These are phyloP conservation scores for Talaromyces pinophilus DNA, from an alignment of 2,329 filamentous ascomycete species.

Conservation along the genomic window DNA sequence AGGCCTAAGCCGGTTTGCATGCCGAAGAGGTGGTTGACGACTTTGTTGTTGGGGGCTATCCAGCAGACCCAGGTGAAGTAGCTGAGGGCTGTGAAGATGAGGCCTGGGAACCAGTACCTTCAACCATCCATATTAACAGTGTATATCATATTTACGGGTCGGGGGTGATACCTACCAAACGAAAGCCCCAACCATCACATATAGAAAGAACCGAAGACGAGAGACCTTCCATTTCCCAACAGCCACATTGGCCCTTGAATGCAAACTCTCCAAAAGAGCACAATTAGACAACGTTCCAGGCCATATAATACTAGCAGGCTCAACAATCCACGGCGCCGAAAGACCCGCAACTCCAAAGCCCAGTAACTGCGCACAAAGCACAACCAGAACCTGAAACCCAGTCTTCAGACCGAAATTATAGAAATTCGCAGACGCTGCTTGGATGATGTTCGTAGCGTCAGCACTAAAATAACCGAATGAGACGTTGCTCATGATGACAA, in stretches of 20 bases:
- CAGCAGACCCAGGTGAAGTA: constrained; percentile 54
- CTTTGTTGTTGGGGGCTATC: constrained; percentile 51
- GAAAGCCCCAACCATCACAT: constrained; percentile 34
- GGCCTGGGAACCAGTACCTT: constrained; percentile 57
- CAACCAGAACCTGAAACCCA: constrained; percentile 42
- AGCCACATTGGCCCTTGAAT: constrained; percentile 40
- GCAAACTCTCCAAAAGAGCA: constrained; percentile 42
- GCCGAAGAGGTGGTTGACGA: constrained; percentile 51
- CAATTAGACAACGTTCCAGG: constrained; percentile 43
- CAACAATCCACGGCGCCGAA: constrained; percentile 40
- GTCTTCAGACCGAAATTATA: constrained; percentile 46
- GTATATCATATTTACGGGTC: too few relatives aligned
- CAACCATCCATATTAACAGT: background rate
- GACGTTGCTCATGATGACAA: constrained; percentile 53
- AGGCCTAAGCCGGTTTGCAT: constrained; percentile 37
- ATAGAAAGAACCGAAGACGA: constrained; percentile 43
- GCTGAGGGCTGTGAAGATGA: constrained; percentile 53
- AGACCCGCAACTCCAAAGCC: constrained; percentile 46
- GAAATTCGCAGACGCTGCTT: constrained; percentile 42
- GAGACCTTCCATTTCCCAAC: constrained; percentile 44
- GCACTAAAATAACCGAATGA: constrained; percentile 51
- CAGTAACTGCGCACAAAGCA: constrained; percentile 43
- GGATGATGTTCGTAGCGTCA: constrained; percentile 51
- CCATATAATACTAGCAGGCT: constrained; percentile 45
- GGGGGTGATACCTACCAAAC: constrained; percentile 22